Conservation (phyloP, 2,329 filamentous ascomycete genomes). For the Colletotrichum abscissum region DNA sequence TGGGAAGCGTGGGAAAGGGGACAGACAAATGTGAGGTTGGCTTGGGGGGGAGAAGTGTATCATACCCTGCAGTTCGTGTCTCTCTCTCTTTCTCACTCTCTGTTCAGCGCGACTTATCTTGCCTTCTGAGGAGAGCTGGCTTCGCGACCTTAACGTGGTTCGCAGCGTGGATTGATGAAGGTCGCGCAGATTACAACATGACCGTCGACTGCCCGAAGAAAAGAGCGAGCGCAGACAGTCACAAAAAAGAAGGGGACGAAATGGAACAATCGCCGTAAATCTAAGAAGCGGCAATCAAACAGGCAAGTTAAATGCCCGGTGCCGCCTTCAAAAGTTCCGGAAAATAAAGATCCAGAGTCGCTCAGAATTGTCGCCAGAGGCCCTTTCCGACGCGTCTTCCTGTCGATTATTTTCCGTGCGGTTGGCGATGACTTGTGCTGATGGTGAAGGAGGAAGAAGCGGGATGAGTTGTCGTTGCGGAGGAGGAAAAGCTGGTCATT, state of each 20-base stretch:
- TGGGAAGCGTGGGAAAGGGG: neutral
- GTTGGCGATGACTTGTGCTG: constrained; percentile 24
- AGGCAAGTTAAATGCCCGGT: constrained; percentile 28
- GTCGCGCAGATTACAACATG: constrained; percentile 35
- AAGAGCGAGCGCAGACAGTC: constrained; percentile 21
- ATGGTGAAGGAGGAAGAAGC: constrained; percentile 35
- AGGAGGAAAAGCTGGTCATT: constrained; percentile 41
- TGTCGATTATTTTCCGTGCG: constrained; percentile 26
- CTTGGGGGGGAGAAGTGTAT: constrained; percentile 32
- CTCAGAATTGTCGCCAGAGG: constrained; percentile 13
- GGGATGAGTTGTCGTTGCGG: constrained; percentile 24
- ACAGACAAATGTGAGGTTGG: constrained; percentile 22
- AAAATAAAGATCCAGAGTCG: constrained; percentile 6
- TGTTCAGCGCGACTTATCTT: constrained; percentile 15
- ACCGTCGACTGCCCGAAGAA: constrained; percentile 14
- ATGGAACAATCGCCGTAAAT: constrained; percentile 26
- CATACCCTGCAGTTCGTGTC: constrained; percentile 35
- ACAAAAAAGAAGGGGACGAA: constrained; percentile 30
- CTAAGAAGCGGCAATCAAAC: constrained; percentile 20
- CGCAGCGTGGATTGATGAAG: constrained; percentile 25
- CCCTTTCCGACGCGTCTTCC: constrained; percentile 30
- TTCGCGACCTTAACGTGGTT: constrained; percentile 34
- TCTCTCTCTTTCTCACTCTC: neutral
- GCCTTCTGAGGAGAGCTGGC: constrained; percentile 16
- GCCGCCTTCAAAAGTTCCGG: constrained; percentile 16